Conservation (phyloP, 179 eudicot genomes). For the Spergularia azorica region DNA sequence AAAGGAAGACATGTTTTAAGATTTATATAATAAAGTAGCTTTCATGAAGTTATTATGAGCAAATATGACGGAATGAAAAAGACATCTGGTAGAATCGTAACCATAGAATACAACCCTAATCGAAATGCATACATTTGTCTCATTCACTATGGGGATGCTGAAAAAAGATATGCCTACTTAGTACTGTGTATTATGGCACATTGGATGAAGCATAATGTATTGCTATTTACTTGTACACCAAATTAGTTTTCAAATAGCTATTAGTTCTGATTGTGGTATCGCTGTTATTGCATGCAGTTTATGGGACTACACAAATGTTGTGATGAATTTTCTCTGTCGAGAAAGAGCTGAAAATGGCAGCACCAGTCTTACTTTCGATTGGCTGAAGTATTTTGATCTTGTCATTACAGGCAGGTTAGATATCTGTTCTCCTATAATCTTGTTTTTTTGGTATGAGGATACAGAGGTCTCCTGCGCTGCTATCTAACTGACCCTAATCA, state of each 20-base stretch:
- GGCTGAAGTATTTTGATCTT: constrained; percentile 91
- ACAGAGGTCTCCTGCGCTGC: neutral
- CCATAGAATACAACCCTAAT: too few relatives aligned
- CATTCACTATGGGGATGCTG: too few relatives aligned
- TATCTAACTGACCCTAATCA: neutral
- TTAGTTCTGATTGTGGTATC: neutral
- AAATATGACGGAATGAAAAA: too few relatives aligned
- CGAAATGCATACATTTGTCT: too few relatives aligned
- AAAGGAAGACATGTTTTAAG: too few relatives aligned
- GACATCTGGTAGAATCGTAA: too few relatives aligned
- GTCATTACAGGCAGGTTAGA: constrained; percentile 95
- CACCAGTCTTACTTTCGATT: constrained; percentile 53
- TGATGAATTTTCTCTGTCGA: constrained; percentile 91
- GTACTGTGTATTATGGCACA: neutral
- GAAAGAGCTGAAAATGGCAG: constrained; percentile 39
- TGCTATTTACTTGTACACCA: neutral
- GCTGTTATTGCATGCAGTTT: constrained; percentile 55
- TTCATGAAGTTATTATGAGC: too few relatives aligned
- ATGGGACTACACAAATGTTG: constrained; percentile 96
- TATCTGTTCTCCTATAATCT: constrained; percentile 15
- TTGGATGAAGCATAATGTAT: neutral
- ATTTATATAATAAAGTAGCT: too few relatives aligned
- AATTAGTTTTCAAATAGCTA: neutral
- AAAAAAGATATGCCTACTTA: neutral
- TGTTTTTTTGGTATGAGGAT: neutral